A percentile compares a stretch with the other conserved stretches of the same genome.
phyloP scores from a whole-genome alignment of 1,284 basidiomycete species.

The Crepidotus sp. region DNA sequence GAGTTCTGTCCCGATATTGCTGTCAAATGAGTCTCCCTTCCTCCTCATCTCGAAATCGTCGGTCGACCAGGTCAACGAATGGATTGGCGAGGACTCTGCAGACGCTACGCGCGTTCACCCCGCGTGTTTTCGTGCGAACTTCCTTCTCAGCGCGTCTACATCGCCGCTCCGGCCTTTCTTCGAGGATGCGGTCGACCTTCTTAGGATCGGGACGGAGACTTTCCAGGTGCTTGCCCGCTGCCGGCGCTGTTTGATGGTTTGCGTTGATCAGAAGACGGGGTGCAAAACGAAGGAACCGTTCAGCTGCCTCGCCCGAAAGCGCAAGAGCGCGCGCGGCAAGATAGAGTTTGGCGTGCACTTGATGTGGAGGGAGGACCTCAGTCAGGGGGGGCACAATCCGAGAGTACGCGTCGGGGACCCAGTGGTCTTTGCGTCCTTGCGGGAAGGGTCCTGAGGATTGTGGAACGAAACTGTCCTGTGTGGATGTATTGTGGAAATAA shows the following conservation, averaged over 20 bases:
- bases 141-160: conserved; percentile 9
- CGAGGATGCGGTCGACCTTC: conserved; percentile 16
- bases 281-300: conserved; percentile 17
- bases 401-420: conserved; percentile 10
- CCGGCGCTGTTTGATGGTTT: conserved; percentile 19
- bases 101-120: conserved; percentile 4
- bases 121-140: conserved; percentile 18
- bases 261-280: conserved; percentile 17
- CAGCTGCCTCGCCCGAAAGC: conserved; percentile 16
- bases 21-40: conserved; percentile 19
- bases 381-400: conserved; percentile 1
- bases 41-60: conserved; percentile 18
- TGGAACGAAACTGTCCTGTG: background rate
- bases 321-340: conserved; percentile 14
- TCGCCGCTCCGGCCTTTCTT: conserved; percentile 12
- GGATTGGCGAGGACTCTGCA: conserved; percentile 10
- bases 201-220: conserved; percentile 18
- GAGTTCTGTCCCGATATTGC: conserved; percentile 16
- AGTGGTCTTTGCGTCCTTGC: conserved; percentile 11
- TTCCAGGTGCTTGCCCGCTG: conserved; percentile 19
- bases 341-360: conserved; percentile 19
- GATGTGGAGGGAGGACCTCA: conserved; percentile 19
- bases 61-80: conserved; percentile 17
- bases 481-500: conserved; percentile 1
- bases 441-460: background rate